phyloP scores from a whole-genome alignment of 345 rosid species.

The Melaleuca quinquenervia region DNA sequence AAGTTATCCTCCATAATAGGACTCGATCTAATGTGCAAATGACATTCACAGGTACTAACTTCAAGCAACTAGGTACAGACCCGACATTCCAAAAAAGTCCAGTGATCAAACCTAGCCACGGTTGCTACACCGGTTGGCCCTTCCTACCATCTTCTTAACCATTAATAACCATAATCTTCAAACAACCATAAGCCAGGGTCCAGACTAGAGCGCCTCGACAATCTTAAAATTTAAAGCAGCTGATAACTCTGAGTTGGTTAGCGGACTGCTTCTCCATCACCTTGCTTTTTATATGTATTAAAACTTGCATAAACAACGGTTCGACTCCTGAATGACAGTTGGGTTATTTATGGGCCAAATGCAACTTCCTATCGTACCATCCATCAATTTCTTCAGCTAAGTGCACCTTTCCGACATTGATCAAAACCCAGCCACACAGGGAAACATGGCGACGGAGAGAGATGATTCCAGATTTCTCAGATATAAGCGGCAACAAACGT shows the following conservation, averaged over 20 bases:
- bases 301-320: background rate
- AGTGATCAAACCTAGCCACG: background rate
- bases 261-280: background rate
- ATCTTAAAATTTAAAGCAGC: background rate
- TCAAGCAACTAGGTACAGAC: background rate
- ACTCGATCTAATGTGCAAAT: background rate
- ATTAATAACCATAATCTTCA: background rate
- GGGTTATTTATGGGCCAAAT: background rate
- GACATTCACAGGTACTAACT: background rate
- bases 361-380: background rate
- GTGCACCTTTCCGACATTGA: background rate
- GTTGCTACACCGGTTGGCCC: background rate
- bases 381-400: background rate
- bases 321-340: background rate
- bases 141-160: background rate
- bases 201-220: background rate
- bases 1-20: background rate
- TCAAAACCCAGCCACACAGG: background rate
- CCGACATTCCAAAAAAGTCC: background rate
- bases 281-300: too few species aligned
- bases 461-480: background rate
- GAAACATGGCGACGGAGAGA: background rate
- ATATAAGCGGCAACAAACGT: background rate
- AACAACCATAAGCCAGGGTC: background rate
- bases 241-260: background rate